Conservation (phyloP, 768 basidiomycete genomes). For the Trametes meyenii region DNA sequence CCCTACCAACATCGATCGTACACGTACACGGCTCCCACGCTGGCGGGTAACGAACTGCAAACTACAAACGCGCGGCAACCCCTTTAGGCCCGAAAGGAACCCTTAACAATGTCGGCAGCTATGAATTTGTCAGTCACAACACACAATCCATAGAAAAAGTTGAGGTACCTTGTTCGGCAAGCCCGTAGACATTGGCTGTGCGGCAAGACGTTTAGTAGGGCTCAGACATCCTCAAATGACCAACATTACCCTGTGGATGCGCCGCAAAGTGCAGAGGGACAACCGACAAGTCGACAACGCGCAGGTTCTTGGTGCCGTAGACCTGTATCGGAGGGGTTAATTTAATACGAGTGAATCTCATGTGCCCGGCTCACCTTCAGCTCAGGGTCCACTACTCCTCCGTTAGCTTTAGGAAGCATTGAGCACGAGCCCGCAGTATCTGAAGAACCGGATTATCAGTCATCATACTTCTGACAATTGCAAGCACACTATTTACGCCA, state of each 20-base stretch:
- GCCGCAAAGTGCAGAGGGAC: constrained; percentile 53
- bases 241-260: constrained; percentile 46
- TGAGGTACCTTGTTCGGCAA: constrained; percentile 49
- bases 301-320: constrained; percentile 59
- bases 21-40: too few species aligned
- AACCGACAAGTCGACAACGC: constrained; percentile 57
- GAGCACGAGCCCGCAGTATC: constrained; percentile 53
- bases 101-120: constrained; percentile 37
- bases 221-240: too few species aligned
- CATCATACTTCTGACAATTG: not conserved
- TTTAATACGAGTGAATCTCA: not conserved
- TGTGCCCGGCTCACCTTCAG: constrained; percentile 39
- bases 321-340: constrained; percentile 38
- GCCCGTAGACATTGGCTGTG: constrained; percentile 46
- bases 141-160: not conserved
- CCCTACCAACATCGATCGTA: too few species aligned
- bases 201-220: not conserved
- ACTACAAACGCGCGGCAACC: not conserved
- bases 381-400: constrained; percentile 53
- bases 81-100: constrained; percentile 15
- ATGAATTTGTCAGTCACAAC: not conserved
- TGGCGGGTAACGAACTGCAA: not conserved
- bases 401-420: constrained; percentile 54
- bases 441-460: constrained; percentile 19
- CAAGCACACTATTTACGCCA: constrained; percentile 25